Base-by-base conservation (phyloP, 1,284 basidiomycete species). In the Ustilago xerochloae region DNA sequence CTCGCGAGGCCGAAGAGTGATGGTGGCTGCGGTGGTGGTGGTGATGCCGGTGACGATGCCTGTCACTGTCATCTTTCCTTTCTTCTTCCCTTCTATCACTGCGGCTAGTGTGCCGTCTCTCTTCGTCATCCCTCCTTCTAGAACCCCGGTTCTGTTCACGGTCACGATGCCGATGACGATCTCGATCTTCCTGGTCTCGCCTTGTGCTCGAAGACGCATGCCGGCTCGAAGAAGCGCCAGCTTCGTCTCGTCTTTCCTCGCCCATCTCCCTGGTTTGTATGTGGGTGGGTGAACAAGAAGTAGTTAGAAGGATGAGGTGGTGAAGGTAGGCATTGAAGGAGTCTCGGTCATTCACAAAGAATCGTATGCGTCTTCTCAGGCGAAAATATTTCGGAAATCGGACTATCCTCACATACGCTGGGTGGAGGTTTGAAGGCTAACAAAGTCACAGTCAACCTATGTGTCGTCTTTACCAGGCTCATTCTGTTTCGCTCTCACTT, bases 161-260 rank as follows among this genome's bases (percentile, higher is more conserved):
- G 12, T 55, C 55, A 35, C 35, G 47, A 38, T 59, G 50, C 8
- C 60, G 59, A 29, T 51, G 60, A 33, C 50, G 55, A 38, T 61
- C 50, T 28, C 56, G 51, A 12, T 63, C 48, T 16, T 56, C 52
- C 20, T 35, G 24, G 22, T 67, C 58, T 18, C 28, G 24, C 22
- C 41, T 20, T 20, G n/a, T n/a, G n/a, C n/a, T n/a, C n/a, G 41
- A 43, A 13, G 41, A 43, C 4, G 41, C 22, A 28, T 55, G 41
- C 5, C 36, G 53, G n/a, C 33, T 35, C 7, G 58, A 51, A 8
- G 52, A 55, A 16, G 51, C 36, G n/a, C 22, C 41, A 6, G 29
- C 15, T 7, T n/a, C 24, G 18, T 24, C 22, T 1, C 24, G 13
- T 6, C 22, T 29, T 3, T 55, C 52, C 5, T 55, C 63, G 1